Percentiles rank a stretch among this genome's conserved stretches.
Evolutionary conservation across 768 basidiomycete species (phyloP).

Genomic region (Scleroderma bovista): DNA sequence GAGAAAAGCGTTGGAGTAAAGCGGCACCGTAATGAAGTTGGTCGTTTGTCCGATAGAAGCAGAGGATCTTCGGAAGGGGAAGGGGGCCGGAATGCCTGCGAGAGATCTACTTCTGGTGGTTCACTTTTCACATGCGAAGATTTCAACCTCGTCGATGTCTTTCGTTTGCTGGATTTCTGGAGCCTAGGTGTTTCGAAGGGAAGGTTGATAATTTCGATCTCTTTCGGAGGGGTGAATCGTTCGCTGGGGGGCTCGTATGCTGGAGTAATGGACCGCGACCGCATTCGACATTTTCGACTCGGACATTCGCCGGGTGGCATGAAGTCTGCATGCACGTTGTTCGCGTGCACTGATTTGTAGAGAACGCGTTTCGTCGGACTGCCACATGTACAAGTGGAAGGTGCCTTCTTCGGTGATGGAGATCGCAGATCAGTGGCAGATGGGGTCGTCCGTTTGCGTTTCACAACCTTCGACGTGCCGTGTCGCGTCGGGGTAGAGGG

Average conservation of each 20-base stretch:
- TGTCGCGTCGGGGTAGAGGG: neutral
- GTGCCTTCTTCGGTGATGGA: conserved; percentile 20
- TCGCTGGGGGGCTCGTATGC: conserved; percentile 61
- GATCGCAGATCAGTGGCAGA: conserved; percentile 7
- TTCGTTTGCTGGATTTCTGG: conserved; percentile 38
- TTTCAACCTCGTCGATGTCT: conserved; percentile 19
- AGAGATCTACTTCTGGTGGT: conserved; percentile 57
- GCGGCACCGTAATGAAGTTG: conserved; percentile 28
- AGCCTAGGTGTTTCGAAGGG: conserved; percentile 16
- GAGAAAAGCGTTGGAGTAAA: conserved; percentile 34
- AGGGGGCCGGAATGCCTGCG: conserved; percentile 55
- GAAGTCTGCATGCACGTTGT: conserved; percentile 47
- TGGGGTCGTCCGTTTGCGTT: neutral
- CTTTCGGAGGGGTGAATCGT: conserved; percentile 67
- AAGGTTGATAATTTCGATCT: conserved; percentile 45
- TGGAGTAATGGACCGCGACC: conserved; percentile 48
- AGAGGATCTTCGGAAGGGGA: conserved; percentile 77
- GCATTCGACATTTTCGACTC: conserved; percentile 18
- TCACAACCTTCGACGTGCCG: neutral
- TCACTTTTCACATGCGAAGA: conserved; percentile 50
- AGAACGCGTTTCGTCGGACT: conserved; percentile 25
- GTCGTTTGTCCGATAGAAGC: conserved; percentile 44
- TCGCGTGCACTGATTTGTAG: conserved; percentile 37
- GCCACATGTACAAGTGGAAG: conserved; percentile 11
- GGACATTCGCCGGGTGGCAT: conserved; percentile 31